Base-by-base conservation (phyloP, 345 rosid species). In the Hibiscus mutabilis region DNA sequence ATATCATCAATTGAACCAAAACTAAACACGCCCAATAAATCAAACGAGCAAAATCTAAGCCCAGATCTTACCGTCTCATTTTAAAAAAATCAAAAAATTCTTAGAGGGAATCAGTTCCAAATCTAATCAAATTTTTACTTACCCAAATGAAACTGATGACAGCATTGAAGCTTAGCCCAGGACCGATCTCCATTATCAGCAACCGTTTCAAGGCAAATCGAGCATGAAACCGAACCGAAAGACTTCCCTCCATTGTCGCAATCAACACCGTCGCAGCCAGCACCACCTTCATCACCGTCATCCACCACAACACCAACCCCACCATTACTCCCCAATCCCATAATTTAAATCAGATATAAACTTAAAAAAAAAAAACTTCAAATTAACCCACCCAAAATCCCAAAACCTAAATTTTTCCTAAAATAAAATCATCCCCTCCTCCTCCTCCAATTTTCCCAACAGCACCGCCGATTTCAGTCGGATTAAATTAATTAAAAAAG, bases 91-190 rank as follows among this genome's bases (percentile, higher is more conserved):
- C 21, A 0, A 29, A 51, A 61, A 73, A 24, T 25, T 15, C 2
- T 5, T 42, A 21, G 12, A 65, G 1, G 37, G 31, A 49, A 47
- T 19, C 61, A 33, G 70, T 13, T 40, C 64, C 42, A 75, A 55
- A 56, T 22, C 58, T 66, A 51, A 1, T n/a, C 55, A 57, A 67
- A 25, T 19, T 57, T 31, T n/a, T 8, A 60, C 85, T 74, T 63
- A 94, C 99, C 99, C 67, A 95, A 76, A 82, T 95, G 99, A 64
- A 95, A 95, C 73, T 81, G 91, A 37, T 95, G 99, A 35, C 93
- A 97, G 42, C 99, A 95, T 80, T 92, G 98, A 80, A 95, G 98
- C 82, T 90, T 95, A 35, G 98, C 97, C 99, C 91, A 90, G 1
- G 98, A 85, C 59, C 99, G 97, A 89, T 92, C 94, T 60, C 94